Base-by-base conservation (phyloP, 331 rosid genomes). In the Rhamnella rubrinervis region DNA sequence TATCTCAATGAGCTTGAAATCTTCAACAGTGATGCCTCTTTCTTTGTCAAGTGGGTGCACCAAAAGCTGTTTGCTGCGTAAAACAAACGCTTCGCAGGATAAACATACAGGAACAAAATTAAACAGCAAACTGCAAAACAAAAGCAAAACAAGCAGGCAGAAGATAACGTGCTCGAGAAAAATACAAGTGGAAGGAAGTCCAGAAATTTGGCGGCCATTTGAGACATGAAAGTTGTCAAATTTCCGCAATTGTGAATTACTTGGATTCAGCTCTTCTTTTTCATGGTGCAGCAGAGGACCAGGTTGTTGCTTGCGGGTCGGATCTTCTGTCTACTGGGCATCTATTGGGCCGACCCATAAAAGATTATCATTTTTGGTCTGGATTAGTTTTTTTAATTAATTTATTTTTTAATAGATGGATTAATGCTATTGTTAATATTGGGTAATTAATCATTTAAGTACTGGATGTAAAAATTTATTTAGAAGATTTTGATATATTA, bases 161-260 rank as follows among this genome's bases (percentile, higher is more conserved):
- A 15, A 63, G 14, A 55, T 16, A 12, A 17, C 17, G 46, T 23
- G 44, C 20, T 44, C 12, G n/a, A 69, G 40, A 18, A 35, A 66
- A 85, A 49, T 79, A 92, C 98, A 57, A 78, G 84, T 92, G 98
- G 59, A 96, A 90, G 4, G 96, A 92, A 35, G 96, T 66, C 98
- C 98, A 92, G 85, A 90, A 92, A 86, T n/a, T 90, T 90, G 52
- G 96, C 86, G 71, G 96, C 91, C 98, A 88, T 92, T 20, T 37
- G 49, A 44, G 49, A 10, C 13, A 16, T 11, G 49, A 44, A 44
- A 44, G 49, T 44, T 3, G 49, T 44, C 49, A 44, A 44, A 44
- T 9, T 44, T 44, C 13, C 13, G 49, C 49, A 44, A 44, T 14
- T 8, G 49, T 44, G 13, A 44, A 44, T 44, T 44, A 9, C 12